These are phyloP conservation scores for Lignosus rhinocerotis DNA, from an alignment of 1,284 basidiomycete species.

Conservation along the genomic window DNA sequence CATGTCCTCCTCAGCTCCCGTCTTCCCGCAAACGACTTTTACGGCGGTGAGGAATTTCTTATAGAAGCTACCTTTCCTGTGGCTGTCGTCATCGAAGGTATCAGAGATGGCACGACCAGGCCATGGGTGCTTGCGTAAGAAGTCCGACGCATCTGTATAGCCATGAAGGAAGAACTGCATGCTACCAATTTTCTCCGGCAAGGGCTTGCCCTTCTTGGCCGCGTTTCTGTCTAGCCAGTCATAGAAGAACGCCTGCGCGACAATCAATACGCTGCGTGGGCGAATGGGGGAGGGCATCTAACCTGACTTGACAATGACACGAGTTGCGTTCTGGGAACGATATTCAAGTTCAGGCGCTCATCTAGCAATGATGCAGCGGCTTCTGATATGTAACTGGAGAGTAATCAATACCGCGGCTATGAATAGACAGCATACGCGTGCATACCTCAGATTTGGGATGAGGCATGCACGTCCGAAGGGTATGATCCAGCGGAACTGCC, in stretches of 20 bases:
- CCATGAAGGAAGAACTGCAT: constrained; percentile 89
- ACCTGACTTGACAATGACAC: constrained; percentile 81
- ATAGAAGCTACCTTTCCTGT: constrained; percentile 61
- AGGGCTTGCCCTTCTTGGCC: constrained; percentile 74
- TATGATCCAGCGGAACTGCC: constrained; percentile 82
- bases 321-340: constrained; percentile 86
- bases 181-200: constrained; percentile 87
- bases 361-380: constrained; percentile 89
- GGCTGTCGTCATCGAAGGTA: constrained; percentile 80
- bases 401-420: neutral
- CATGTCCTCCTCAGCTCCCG: constrained; percentile 68
- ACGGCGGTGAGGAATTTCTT: constrained; percentile 68
- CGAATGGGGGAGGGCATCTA: constrained; percentile 23
- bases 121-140: constrained; percentile 84
- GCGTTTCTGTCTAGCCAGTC: constrained; percentile 84
- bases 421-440: neutral
- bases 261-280: neutral
- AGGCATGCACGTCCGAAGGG: constrained; percentile 85
- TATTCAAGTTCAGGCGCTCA: constrained; percentile 68
- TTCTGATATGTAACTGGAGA: constrained; percentile 62
- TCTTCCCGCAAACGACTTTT: constrained; percentile 77
- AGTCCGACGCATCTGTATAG: constrained; percentile 87
- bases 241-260: constrained; percentile 77
- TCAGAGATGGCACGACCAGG: constrained; percentile 83
- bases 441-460: constrained; percentile 78